A percentile compares a stretch with the other conserved stretches of the same genome.
These are phyloP conservation scores for Wickerhamomyces strasburgensis DNA, from an alignment of 805 yeast genomes.

Conservation along the genomic window DNA sequence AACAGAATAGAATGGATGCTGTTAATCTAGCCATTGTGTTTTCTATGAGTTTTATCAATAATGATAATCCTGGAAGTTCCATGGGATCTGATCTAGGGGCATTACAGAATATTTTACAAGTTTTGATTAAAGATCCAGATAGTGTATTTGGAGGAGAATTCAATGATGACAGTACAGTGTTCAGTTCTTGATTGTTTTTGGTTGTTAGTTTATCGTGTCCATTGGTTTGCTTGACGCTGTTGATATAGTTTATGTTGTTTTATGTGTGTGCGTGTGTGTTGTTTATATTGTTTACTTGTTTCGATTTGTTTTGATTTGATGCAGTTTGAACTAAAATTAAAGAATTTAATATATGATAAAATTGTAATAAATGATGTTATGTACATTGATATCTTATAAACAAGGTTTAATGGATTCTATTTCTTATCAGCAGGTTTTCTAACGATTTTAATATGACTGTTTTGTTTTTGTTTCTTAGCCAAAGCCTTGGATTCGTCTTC, in stretches of 20 bases:
- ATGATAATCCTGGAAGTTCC: slow-evolving; percentile 36
- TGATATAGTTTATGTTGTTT: background rate
- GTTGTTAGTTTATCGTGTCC: too few species aligned
- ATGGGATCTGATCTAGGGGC: slow-evolving; percentile 50
- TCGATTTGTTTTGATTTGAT: background rate
- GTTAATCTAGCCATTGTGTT: slow-evolving; percentile 89
- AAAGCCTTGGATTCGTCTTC: slow-evolving; percentile 29
- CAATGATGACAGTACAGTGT: slow-evolving; percentile 8
- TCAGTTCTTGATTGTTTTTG: slow-evolving; percentile 3
- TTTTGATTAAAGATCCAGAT: slow-evolving; percentile 39
- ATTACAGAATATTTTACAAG: slow-evolving; percentile 46
- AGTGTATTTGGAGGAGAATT: slow-evolving; percentile 25
- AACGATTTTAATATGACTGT: slow-evolving; percentile 24
- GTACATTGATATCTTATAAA: too few species aligned
- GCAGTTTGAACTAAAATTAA: background rate
- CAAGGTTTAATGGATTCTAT: too few species aligned
- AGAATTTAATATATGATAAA: background rate
- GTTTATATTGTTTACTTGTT: background rate
- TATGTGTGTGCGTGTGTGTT: background rate
- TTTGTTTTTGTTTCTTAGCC: slow-evolving; percentile 28
- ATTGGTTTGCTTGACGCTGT: too few species aligned
- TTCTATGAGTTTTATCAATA: slow-evolving; percentile 54
- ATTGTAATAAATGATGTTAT: too few species aligned
- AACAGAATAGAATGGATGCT: slow-evolving; percentile 78
- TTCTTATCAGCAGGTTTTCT: slow-evolving; percentile 17